phyloP scores from a whole-genome alignment of 257 asterid species.

The Ocimum tenuiflorum region DNA sequence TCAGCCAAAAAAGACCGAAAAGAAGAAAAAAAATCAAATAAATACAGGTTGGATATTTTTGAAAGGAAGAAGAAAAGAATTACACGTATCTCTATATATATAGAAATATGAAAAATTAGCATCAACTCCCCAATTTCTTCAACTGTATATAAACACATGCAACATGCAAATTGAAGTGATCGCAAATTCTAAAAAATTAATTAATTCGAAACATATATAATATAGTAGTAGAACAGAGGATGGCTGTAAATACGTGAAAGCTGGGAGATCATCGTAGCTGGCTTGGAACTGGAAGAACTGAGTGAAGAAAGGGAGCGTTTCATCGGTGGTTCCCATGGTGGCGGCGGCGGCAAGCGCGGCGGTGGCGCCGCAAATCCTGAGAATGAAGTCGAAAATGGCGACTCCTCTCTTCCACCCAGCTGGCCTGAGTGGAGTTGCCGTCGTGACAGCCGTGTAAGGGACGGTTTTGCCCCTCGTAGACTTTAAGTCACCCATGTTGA shows the following conservation, averaged over 20 bases:
- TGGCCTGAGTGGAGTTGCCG: constrained; percentile 7
- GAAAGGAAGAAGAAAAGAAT: too few relatives aligned
- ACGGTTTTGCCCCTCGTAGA: constrained; percentile 20
- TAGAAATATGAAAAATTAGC: background rate
- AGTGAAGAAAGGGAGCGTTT: constrained; percentile 46
- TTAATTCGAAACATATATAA: too few relatives aligned
- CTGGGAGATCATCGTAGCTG: constrained; percentile 42
- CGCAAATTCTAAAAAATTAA: too few relatives aligned
- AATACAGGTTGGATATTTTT: too few relatives aligned
- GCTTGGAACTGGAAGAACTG: constrained; percentile 53
- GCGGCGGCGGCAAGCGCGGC: constrained; percentile 39
- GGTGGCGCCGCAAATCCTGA: constrained; percentile 30
- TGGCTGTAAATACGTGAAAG: constrained; percentile 29
- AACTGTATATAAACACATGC: too few relatives aligned
- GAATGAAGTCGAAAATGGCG: constrained; percentile 35
- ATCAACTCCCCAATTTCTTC: too few relatives aligned
- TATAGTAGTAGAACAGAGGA: too few relatives aligned
- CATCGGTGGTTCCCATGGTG: constrained; percentile 49
- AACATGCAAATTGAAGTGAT: too few relatives aligned
- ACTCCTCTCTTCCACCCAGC: constrained; percentile 33
- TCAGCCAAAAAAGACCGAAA: too few relatives aligned
- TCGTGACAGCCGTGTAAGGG: constrained; percentile 11
- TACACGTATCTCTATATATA: too few relatives aligned
- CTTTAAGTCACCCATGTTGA: constrained; percentile 24
- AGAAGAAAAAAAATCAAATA: too few relatives aligned